Evolutionary conservation across 2,329 filamentous ascomycete species (phyloP).

Genomic region (Ophiostoma perfectum): DNA sequence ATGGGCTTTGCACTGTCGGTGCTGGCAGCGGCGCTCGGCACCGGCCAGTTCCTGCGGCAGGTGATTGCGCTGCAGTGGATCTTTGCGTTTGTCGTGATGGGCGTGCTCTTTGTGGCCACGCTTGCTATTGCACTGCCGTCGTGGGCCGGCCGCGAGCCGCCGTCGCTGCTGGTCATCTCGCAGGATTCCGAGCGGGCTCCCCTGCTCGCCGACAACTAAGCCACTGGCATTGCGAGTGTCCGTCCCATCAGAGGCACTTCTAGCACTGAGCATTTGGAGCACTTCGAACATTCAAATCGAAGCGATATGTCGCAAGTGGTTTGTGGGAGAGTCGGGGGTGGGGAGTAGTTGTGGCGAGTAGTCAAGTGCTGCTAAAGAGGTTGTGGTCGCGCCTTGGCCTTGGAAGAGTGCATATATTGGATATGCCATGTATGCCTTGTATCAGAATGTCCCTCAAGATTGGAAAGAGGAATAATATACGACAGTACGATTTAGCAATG

Average conservation of each 20-base stretch:
- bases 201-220: constrained; percentile 45
- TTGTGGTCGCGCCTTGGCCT: too few species aligned
- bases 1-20: constrained; percentile 75
- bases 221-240: too few species aligned
- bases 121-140: constrained; percentile 59
- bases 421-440: not conserved
- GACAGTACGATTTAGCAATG: not conserved
- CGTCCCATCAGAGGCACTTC: too few species aligned
- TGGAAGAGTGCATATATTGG: too few species aligned
- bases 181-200: constrained; percentile 56
- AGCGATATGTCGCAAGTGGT: too few species aligned
- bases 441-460: not conserved
- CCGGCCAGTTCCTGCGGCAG: constrained; percentile 69
- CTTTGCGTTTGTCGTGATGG: constrained; percentile 81
- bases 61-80: constrained; percentile 83
- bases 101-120: constrained; percentile 64
- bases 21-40: constrained; percentile 66
- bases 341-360: too few species aligned
- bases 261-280: too few species aligned
- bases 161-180: constrained; percentile 23
- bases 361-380: too few species aligned
- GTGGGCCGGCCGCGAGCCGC: constrained; percentile 51
- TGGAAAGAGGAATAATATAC: not conserved
- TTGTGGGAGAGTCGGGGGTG: too few species aligned
- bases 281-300: too few species aligned